Conservation (phyloP, 208 protist genomes). For the Leishmania mexicana region DNA sequence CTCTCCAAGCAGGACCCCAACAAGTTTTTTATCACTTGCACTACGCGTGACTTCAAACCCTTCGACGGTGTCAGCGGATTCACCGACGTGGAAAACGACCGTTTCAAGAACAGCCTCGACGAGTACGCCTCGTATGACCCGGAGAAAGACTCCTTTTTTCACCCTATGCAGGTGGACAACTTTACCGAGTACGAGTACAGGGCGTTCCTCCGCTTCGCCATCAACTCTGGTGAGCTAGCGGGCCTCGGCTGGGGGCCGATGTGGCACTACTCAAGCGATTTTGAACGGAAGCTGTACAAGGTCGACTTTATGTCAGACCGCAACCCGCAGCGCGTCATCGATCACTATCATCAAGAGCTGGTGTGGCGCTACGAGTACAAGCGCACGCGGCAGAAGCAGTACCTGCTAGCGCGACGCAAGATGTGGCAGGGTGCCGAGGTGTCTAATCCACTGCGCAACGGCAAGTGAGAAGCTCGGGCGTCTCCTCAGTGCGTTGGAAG, state of each 20-base stretch:
- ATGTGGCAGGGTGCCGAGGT: slow-evolving; percentile 21
- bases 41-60: slow-evolving; percentile 89
- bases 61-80: slow-evolving; percentile 91
- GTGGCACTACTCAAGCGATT: slow-evolving; percentile 91
- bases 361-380: slow-evolving; percentile 92
- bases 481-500: neutral
- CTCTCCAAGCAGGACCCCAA: slow-evolving; percentile 79
- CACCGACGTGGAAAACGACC: slow-evolving; percentile 80
- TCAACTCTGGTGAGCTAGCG: slow-evolving; percentile 91
- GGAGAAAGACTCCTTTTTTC: slow-evolving; percentile 90
- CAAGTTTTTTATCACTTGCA: slow-evolving; percentile 92
- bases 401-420: slow-evolving; percentile 64
- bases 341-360: slow-evolving; percentile 93
- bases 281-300: slow-evolving; percentile 94
- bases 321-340: slow-evolving; percentile 90
- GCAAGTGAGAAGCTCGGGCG: neutral
- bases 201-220: slow-evolving; percentile 82
- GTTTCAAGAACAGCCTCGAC: slow-evolving; percentile 79
- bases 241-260: slow-evolving; percentile 93
- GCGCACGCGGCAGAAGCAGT: slow-evolving; percentile 90
- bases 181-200: slow-evolving; percentile 93
- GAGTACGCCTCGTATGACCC: slow-evolving; percentile 91
- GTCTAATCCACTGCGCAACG: neutral
- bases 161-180: slow-evolving; percentile 85
- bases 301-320: slow-evolving; percentile 90